phyloP scores from a whole-genome alignment of 495 filamentous ascomycete genomes.

The Monascus purpureus region DNA sequence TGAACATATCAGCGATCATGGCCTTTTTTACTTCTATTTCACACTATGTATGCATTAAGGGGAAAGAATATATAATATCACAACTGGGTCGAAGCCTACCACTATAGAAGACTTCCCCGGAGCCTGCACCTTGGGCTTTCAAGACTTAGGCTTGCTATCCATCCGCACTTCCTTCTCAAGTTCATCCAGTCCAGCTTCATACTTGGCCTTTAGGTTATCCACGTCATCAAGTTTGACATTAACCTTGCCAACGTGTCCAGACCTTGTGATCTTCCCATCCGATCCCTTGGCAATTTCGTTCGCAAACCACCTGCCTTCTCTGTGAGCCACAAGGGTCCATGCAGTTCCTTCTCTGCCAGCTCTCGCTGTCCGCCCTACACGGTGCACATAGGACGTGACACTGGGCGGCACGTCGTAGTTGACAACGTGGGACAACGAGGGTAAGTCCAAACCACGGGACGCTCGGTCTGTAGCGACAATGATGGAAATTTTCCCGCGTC shows the following conservation, averaged over 20 bases:
- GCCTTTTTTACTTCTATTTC: no score
- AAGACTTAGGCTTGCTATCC: conserved; percentile 5
- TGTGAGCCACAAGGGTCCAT: conserved; percentile 66
- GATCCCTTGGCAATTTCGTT: conserved; percentile 47
- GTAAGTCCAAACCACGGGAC: conserved; percentile 81
- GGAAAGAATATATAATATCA: no score
- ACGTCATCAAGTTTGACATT: conserved; percentile 25
- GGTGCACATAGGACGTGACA: conserved; percentile 75
- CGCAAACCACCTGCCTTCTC: conserved; percentile 80
- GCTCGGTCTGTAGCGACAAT: conserved; percentile 87
- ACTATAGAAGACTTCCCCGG: no score
- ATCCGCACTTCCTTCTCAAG: conserved; percentile 30
- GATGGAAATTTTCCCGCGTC: conserved; percentile 47
- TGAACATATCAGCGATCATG: no score
- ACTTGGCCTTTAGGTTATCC: conserved; percentile 39
- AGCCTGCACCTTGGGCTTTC: no score
- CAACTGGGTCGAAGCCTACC: no score
- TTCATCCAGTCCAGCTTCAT: conserved; percentile 41
- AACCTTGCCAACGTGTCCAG: conserved; percentile 27
- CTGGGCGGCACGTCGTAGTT: conserved; percentile 88
- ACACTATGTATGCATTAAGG: no score
- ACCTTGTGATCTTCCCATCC: conserved; percentile 30
- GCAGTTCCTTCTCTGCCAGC: conserved; percentile 65
- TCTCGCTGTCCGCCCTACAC: conserved; percentile 81
- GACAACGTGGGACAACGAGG: conserved; percentile 64